These are phyloP conservation scores for Oryza australiensis DNA, from an alignment of 176 grass and related monocot genomes.

Conservation along the genomic window DNA sequence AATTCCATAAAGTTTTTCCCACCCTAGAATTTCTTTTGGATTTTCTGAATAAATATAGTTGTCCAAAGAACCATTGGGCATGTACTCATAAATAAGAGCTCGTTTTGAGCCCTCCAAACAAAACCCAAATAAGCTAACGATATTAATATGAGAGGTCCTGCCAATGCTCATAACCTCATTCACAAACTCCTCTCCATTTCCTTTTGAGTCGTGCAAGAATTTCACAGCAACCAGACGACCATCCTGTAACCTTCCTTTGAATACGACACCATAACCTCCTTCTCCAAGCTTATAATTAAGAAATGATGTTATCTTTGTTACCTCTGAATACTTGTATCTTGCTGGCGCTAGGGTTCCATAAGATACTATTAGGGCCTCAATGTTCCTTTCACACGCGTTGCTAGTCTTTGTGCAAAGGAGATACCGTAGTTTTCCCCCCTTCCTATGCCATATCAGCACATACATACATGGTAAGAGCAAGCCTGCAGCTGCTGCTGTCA, in stretches of 20 bases:
- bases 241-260: slow-evolving; percentile 30
- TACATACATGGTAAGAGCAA: slow-evolving; percentile 31
- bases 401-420: background rate
- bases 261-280: slow-evolving; percentile 52
- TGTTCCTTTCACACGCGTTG: background rate
- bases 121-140: slow-evolving; percentile 56
- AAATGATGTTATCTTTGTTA: slow-evolving; percentile 50
- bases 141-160: slow-evolving; percentile 58
- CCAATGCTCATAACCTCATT: slow-evolving; percentile 61
- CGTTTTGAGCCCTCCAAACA: slow-evolving; percentile 51
- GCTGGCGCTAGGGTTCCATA: slow-evolving; percentile 52
- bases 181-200: slow-evolving; percentile 40
- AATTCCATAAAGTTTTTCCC: slow-evolving; percentile 47
- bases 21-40: slow-evolving; percentile 47
- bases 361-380: slow-evolving; percentile 18
- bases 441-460: background rate
- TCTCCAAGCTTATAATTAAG: slow-evolving; percentile 41
- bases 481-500: background rate
- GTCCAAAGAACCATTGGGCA: slow-evolving; percentile 61
- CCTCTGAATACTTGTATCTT: slow-evolving; percentile 54
- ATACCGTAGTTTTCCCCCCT: background rate
- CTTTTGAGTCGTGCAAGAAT: slow-evolving; percentile 28
- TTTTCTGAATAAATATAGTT: slow-evolving; percentile 55
- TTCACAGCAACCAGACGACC: slow-evolving; percentile 37
- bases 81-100: slow-evolving; percentile 59